Conservation (phyloP, 805 yeast genomes). For the Yamadazyma sp. region DNA sequence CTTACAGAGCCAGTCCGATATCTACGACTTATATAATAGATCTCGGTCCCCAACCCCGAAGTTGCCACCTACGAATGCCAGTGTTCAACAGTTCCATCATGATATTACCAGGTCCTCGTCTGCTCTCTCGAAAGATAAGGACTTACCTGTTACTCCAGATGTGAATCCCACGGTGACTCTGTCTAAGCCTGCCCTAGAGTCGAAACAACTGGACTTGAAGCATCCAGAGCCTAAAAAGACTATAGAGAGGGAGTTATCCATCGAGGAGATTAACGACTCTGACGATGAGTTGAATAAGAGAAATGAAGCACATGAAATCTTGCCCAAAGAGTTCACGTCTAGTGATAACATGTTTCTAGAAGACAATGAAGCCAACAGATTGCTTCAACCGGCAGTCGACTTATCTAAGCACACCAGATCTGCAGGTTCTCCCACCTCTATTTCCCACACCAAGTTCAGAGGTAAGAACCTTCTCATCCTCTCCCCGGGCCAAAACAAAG, state of each 20-base stretch:
- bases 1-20: conserved; percentile 13
- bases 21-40: conserved; percentile 17
- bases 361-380: not conserved
- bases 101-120: conserved; percentile 14
- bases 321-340: too few species aligned
- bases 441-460: conserved; percentile 20
- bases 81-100: conserved; percentile 7
- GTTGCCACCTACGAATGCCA: conserved; percentile 8
- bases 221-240: conserved; percentile 7
- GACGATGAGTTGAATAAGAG: conserved; percentile 34
- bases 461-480: conserved; percentile 36
- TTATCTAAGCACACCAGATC: conserved; percentile 2
- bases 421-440: conserved; percentile 14
- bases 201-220: not conserved
- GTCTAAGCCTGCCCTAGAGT: not conserved
- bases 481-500: conserved; percentile 35
- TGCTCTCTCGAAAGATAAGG: conserved; percentile 14
- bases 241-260: conserved; percentile 29
- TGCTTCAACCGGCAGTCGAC: conserved; percentile 20
- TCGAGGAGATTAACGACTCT: conserved; percentile 42
- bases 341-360: too few species aligned
- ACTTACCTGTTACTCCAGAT: conserved; percentile 16
- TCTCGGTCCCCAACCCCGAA: conserved; percentile 17
- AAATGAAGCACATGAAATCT: too few species aligned
- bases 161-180: too few species aligned